A percentile compares a stretch with the other conserved stretches of the same genome.
Conservation (phyloP, 1,284 basidiomycete genomes). For the Phellopilus nigrolimitatus region DNA sequence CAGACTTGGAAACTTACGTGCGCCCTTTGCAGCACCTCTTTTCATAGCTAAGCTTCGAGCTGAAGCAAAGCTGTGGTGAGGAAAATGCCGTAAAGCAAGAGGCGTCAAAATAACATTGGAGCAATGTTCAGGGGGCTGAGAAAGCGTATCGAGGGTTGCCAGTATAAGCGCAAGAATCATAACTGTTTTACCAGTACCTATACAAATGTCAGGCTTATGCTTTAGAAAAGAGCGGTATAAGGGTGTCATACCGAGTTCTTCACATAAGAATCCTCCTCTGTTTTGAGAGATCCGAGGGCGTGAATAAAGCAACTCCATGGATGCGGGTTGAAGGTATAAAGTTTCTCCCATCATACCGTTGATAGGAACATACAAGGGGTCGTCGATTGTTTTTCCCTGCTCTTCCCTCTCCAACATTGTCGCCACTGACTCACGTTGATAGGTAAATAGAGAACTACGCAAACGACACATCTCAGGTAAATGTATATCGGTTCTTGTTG, state of each 20-base stretch:
- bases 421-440: conserved; percentile 65
- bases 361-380: conserved; percentile 58
- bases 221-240: conserved; percentile 48
- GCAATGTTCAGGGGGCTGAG: conserved; percentile 53
- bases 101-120: conserved; percentile 55
- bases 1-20: conserved; percentile 46
- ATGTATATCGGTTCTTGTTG: conserved; percentile 22
- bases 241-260: conserved; percentile 57
- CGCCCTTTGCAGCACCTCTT: conserved; percentile 11
- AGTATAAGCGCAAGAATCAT: conserved; percentile 67
- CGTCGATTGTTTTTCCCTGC: conserved; percentile 35
- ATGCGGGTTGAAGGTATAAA: conserved; percentile 65
- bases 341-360: conserved; percentile 38
- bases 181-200: conserved; percentile 79
- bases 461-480: conserved; percentile 46
- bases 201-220: conserved; percentile 31
- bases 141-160: conserved; percentile 52
- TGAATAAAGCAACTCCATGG: conserved; percentile 52
- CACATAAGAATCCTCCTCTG: conserved; percentile 68
- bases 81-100: conserved; percentile 55
- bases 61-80: conserved; percentile 35
- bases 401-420: conserved; percentile 63
- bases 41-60: conserved; percentile 42
- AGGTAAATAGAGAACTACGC: conserved; percentile 49
- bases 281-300: conserved; percentile 44